phyloP scores from a whole-genome alignment of 805 yeast genomes.

The Cyberlindnera euphorbiae region DNA sequence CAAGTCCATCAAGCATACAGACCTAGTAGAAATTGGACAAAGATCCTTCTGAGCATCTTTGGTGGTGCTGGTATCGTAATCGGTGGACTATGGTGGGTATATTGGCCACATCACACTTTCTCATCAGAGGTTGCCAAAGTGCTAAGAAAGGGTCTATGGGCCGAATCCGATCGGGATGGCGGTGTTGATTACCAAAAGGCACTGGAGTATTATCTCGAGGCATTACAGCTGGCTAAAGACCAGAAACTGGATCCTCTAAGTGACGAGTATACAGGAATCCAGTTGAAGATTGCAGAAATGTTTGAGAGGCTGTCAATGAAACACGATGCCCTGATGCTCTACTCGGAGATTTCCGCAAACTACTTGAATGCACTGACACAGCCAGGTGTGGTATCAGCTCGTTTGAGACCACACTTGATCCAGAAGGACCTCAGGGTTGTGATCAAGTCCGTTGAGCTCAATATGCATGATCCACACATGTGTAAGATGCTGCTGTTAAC shows the following conservation, averaged over 20 bases:
- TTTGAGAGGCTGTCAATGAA: slow-evolving; percentile 61
- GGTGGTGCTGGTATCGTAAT: slow-evolving; percentile 25
- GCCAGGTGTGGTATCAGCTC: slow-evolving; percentile 29
- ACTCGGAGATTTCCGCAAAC: slow-evolving; percentile 58
- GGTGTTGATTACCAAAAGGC: slow-evolving; percentile 61
- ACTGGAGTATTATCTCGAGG: slow-evolving; percentile 66
- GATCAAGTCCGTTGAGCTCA: slow-evolving; percentile 59
- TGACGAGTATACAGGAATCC: slow-evolving; percentile 88
- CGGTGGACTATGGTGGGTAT: slow-evolving; percentile 34
- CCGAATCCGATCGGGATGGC: slow-evolving; percentile 59
- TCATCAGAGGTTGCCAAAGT: slow-evolving; percentile 66
- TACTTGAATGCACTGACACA: slow-evolving; percentile 51
- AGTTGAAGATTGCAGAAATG: slow-evolving; percentile 83
- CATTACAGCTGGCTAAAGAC: slow-evolving; percentile 57
- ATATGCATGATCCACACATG: slow-evolving; percentile 40
- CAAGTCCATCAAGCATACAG: slow-evolving; percentile 2
- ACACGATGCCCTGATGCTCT: slow-evolving; percentile 62
- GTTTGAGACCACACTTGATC: slow-evolving; percentile 49
- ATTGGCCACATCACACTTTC: slow-evolving; percentile 67
- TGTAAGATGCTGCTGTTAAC: slow-evolving; percentile 56
- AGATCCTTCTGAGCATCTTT: slow-evolving; percentile 16
- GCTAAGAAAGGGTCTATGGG: slow-evolving; percentile 75
- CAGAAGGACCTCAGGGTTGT: slow-evolving; percentile 69
- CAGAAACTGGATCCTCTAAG: slow-evolving; percentile 51
- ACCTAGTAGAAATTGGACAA: slow-evolving; percentile 18